Percentiles rank a stretch among this genome's conserved stretches.
Conservation (phyloP, 2,329 filamentous ascomycete genomes). For the Fusarium annulatum region DNA sequence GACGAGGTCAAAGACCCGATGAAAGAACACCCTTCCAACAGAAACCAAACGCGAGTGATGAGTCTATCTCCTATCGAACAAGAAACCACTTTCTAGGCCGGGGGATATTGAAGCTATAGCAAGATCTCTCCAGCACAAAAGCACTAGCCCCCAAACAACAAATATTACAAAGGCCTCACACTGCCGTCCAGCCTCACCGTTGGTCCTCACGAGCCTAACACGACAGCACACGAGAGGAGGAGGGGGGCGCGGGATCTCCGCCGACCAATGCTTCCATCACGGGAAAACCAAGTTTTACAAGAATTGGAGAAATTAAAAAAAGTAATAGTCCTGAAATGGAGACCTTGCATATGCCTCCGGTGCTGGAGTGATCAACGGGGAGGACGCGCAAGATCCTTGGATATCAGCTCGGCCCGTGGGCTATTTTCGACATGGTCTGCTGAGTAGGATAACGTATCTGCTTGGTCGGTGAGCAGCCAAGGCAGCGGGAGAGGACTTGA, state of each 20-base stretch:
- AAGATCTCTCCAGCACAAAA: slow-evolving; percentile 7
- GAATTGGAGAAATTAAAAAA: background rate
- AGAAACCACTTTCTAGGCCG: background rate
- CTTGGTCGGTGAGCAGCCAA: slow-evolving; percentile 19
- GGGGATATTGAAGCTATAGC: slow-evolving; percentile 44
- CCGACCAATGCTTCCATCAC: background rate
- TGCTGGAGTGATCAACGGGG: background rate
- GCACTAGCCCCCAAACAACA: background rate
- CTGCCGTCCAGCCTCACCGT: slow-evolving; percentile 29
- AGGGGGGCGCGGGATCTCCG: background rate
- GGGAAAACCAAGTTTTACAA: background rate
- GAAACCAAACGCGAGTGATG: slow-evolving; percentile 31
- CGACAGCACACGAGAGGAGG: slow-evolving; percentile 41
- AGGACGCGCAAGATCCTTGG: background rate
- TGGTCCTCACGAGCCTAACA: slow-evolving; percentile 24
- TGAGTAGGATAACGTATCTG: background rate
- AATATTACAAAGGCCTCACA: slow-evolving; percentile 23
- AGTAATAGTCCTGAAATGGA: background rate
- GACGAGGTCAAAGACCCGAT: slow-evolving; percentile 22
- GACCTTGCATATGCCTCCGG: background rate
- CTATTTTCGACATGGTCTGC: slow-evolving; percentile 19
- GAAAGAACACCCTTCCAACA: slow-evolving; percentile 3
- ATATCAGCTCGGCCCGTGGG: background rate
- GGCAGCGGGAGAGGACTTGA: background rate
- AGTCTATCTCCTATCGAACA: background rate